Evolutionary conservation across 345 rosid genomes (phyloP).

Genomic region (Gossypium longicalyx): DNA sequence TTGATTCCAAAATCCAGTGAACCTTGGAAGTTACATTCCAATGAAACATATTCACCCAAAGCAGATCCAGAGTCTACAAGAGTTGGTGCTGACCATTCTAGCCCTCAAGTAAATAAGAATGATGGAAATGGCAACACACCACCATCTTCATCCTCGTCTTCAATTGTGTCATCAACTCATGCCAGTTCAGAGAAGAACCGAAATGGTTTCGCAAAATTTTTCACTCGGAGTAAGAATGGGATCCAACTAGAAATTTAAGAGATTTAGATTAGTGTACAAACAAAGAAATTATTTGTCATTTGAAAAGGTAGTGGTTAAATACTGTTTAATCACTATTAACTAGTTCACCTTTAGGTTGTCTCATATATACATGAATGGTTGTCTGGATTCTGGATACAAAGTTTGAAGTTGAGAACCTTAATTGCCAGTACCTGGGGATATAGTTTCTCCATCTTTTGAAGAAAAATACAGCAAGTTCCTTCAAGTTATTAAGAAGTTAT

Average conservation of each 20-base stretch:
- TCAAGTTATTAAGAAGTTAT: too few species aligned
- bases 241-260: conserved; percentile 69
- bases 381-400: too few species aligned
- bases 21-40: conserved; percentile 54
- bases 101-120: conserved; percentile 24
- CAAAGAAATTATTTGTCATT: neutral
- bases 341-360: neutral
- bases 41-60: conserved; percentile 39
- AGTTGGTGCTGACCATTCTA: conserved; percentile 20
- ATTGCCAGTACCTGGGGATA: too few species aligned
- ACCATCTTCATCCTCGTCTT: conserved; percentile 34
- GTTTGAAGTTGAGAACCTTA: too few species aligned
- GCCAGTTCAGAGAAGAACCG: conserved; percentile 65
- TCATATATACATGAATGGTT: conserved; percentile 14
- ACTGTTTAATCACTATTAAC: conserved; percentile 27
- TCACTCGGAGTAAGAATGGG: conserved; percentile 79
- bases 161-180: conserved; percentile 39
- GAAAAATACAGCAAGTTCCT: neutral
- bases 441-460: neutral
- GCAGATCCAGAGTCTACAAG: conserved; percentile 31
- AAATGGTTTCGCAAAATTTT: conserved; percentile 85
- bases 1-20: conserved; percentile 27
- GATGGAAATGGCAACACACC: conserved; percentile 33
- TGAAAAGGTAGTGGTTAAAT: conserved; percentile 26
- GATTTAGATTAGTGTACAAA: conserved; percentile 7